phyloP scores from a whole-genome alignment of 495 filamentous ascomycete species.

The Trichoderma asperelloides region DNA sequence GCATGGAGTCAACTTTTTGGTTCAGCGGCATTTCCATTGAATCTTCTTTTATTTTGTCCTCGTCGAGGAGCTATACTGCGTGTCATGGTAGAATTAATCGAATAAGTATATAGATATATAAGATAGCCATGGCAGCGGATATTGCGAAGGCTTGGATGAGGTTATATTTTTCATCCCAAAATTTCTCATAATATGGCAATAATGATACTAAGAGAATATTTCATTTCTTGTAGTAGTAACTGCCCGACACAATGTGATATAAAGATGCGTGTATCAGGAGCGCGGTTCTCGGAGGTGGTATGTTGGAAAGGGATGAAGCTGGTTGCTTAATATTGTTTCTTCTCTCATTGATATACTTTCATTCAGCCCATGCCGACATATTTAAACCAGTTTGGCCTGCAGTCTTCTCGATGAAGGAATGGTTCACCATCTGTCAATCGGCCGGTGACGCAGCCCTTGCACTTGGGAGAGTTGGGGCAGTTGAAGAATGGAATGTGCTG shows the following conservation, averaged over 20 bases:
- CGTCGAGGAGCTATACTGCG: not conserved
- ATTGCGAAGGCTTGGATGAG: too few species aligned
- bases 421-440: conserved; percentile 79
- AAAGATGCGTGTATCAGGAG: not conserved
- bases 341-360: not conserved
- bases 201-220: too few species aligned
- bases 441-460: conserved; percentile 76
- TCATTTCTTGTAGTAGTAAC: too few species aligned
- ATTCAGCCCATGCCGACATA: conserved; percentile 70
- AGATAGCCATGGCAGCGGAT: not conserved
- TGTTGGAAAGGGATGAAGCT: not conserved
- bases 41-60: not conserved
- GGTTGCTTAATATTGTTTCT: not conserved
- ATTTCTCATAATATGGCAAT: too few species aligned
- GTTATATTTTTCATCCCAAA: too few species aligned
- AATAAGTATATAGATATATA: not conserved
- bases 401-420: conserved; percentile 84
- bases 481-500: conserved; percentile 98
- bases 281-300: not conserved
- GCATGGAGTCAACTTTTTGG: not conserved
- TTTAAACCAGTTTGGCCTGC: conserved; percentile 94
- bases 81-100: not conserved
- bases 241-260: not conserved
- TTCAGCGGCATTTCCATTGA: not conserved
- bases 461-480: conserved; percentile 94